A percentile compares a stretch with the other conserved stretches of the same genome.
Conservation (phyloP, 306 rosid genomes). For the Cicer judaicum region DNA sequence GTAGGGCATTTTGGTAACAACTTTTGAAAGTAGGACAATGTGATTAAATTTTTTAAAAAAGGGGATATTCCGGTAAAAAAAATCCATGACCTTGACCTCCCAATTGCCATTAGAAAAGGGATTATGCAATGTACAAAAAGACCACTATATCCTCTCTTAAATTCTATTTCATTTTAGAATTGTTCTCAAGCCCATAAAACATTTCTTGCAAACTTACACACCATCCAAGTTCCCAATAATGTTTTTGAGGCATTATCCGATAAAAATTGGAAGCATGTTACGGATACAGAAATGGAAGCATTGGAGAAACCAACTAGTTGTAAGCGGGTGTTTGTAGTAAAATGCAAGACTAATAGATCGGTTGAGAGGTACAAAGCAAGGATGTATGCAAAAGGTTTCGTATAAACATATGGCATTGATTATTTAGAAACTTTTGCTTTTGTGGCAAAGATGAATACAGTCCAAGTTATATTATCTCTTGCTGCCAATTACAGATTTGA, state of each 20-base stretch:
- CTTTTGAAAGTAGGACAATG: too few species aligned
- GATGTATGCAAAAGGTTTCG: neutral
- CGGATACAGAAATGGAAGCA: too few species aligned
- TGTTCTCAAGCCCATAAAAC: too few species aligned
- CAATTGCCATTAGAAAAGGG: neutral
- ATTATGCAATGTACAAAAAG: neutral
- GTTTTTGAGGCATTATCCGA: too few species aligned
- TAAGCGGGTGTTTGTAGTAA: neutral
- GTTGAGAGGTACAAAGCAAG: neutral
- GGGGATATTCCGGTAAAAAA: too few species aligned
- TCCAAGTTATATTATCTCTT: neutral
- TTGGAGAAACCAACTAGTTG: neutral
- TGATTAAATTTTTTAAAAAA: too few species aligned
- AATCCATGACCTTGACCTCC: neutral
- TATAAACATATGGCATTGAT: neutral
- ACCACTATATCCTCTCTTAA: neutral
- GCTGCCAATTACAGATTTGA: neutral
- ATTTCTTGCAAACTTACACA: too few species aligned
- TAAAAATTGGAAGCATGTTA: neutral
- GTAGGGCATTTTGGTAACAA: too few species aligned
- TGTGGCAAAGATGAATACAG: neutral
- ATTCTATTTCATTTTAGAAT: neutral
- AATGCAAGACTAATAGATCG: neutral
- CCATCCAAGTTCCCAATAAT: too few species aligned
- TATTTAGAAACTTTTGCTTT: neutral